These are phyloP conservation scores for Gnaphalium uliginosum DNA, from an alignment of 129 eudicot species.

Conservation along the genomic window DNA sequence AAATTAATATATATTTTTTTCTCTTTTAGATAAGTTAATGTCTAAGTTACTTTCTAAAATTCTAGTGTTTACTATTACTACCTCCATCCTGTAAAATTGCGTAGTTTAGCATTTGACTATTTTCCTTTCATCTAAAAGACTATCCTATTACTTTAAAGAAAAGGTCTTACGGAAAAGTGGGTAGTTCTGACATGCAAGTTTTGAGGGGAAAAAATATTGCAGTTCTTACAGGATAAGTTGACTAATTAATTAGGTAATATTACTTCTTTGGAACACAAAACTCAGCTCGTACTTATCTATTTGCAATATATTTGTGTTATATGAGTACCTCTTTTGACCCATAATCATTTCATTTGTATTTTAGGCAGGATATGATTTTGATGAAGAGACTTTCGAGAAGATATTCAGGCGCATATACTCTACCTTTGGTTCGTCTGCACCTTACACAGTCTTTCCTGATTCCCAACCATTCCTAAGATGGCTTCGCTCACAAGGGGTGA, in stretches of 20 bases:
- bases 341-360: conserved; percentile 15
- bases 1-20: too few relatives aligned
- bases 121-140: background rate
- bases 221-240: background rate
- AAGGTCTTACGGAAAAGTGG: conserved; percentile 6
- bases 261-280: background rate
- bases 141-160: background rate
- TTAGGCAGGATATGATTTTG: conserved; percentile 97
- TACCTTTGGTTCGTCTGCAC: conserved; percentile 94
- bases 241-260: conserved; percentile 5
- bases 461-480: conserved; percentile 88
- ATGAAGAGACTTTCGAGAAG: conserved; percentile 94
- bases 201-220: too few relatives aligned
- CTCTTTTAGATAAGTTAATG: too few relatives aligned
- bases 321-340: conserved; percentile 18
- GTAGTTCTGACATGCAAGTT: background rate
- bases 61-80: background rate
- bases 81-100: background rate
- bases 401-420: conserved; percentile 85
- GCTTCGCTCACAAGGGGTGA: conserved; percentile 72
- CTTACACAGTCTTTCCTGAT: conserved; percentile 78
- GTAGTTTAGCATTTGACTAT: background rate
- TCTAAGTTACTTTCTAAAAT: background rate
- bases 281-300: background rate
- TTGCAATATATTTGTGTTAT: background rate